Base-by-base conservation (phyloP, 2,329 filamentous ascomycete genomes). In the Cladobotryum protrusum region DNA sequence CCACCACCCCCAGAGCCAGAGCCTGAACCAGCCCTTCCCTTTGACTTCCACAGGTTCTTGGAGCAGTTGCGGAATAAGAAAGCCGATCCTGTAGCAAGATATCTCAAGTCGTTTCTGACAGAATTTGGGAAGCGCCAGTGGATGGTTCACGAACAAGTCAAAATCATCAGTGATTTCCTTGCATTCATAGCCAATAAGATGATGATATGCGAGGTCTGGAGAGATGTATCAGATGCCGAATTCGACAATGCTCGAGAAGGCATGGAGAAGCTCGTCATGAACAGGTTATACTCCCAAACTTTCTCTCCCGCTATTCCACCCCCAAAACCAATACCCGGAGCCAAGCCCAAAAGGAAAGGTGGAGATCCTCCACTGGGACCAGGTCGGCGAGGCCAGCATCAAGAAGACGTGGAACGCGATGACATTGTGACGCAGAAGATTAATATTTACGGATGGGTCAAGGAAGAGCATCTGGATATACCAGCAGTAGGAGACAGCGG, bases 191-290 rank as follows among this genome's bases (percentile, higher is more conserved):
- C 88, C 48, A 96, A 96, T 71, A 97, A 97, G 73, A 99, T 99
- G 95, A 89, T 86, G 13, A 81, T 89, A 56, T 99, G 93, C 63
- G 93, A 99, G 54, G 89, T 99, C 3, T 99, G 93, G 93, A 83
- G 88, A 50, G 89, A 93, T 33, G 89, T 97, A 0, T 95, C 91
- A 0, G 93, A 99, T 66, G 89, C 89, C 35, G 93, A 99, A 63
- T 99, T 99, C 60, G 93, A 99, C 68, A 99, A 99, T 67, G 93
- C 93, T 13, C 84, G 91, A 59, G 93, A 99, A 71, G 93, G 93
- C 33, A 99, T 99, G 93, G 93, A 99, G 72, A 99, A 99, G 67
- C 78, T 99, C 4, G 95, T 99, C 57, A 99, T 99, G 95, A 99
- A 99, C 66, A 78, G 95, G 50, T 73, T 99, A 4, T 99, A 99